Conservation (phyloP, 73 alveolate species). For the Paramecium sexaurelia region DNA sequence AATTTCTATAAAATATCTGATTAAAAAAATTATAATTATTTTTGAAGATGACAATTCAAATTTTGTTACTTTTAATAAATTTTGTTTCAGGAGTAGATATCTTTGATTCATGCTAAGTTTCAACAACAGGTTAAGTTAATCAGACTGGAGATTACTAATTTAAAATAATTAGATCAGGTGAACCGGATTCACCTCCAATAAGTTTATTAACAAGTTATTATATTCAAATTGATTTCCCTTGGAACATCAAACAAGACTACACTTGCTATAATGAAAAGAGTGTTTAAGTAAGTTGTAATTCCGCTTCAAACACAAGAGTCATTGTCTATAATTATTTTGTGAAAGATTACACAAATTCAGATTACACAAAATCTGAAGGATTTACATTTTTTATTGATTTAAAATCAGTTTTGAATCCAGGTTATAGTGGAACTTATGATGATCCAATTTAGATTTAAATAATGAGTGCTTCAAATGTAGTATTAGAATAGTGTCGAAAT, state of each 20-base stretch:
- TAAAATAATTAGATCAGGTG: background rate
- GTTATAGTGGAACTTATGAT: background rate
- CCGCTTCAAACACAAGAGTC: background rate
- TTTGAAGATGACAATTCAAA: background rate
- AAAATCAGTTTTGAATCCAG: background rate
- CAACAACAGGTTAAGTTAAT: background rate
- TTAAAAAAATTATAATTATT: background rate
- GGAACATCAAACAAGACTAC: background rate
- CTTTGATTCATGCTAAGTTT: background rate
- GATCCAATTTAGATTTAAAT: background rate
- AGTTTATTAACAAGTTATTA: background rate
- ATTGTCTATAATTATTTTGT: background rate
- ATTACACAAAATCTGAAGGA: background rate
- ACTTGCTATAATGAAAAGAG: background rate
- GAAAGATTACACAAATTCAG: background rate
- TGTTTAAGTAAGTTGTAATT: background rate
- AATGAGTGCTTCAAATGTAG: background rate
- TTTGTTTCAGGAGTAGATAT: background rate
- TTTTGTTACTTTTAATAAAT: background rate
- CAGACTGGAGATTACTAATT: background rate
- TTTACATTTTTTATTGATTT: background rate
- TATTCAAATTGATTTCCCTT: slow-evolving; percentile 9
- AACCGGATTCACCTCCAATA: background rate
- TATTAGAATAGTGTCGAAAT: slow-evolving; percentile 10
- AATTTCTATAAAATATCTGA: no score